phyloP scores from a whole-genome alignment of 495 filamentous ascomycete genomes.

The Neurospora intermedia region DNA sequence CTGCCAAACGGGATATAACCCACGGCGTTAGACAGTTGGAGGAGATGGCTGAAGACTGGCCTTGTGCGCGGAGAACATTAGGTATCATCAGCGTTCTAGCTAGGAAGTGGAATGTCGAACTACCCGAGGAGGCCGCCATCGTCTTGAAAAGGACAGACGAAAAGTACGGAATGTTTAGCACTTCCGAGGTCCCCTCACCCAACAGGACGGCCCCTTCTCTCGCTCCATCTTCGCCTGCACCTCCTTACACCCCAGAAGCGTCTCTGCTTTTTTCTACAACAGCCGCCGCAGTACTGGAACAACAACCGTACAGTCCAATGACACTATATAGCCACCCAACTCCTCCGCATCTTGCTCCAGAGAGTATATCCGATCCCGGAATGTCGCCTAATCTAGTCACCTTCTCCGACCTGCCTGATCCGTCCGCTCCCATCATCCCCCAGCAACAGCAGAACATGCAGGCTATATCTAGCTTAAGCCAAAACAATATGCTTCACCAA shows the following conservation, averaged over 20 bases:
- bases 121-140: conserved; percentile 70
- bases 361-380: conserved; percentile 3
- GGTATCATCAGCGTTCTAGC: conserved; percentile 78
- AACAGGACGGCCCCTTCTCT: conserved; percentile 14
- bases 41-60: conserved; percentile 93
- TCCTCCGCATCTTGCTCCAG: conserved; percentile 15
- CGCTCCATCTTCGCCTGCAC: conserved; percentile 19
- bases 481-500: not conserved
- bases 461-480: not conserved
- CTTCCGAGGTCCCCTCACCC: conserved; percentile 45
- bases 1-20: conserved; percentile 74
- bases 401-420: conserved; percentile 6
- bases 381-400: conserved; percentile 18
- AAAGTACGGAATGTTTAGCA: conserved; percentile 43
- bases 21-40: conserved; percentile 89
- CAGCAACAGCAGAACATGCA: not conserved
- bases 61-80: conserved; percentile 76
- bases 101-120: conserved; percentile 73
- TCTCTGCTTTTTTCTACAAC: not conserved
- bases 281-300: conserved; percentile 8
- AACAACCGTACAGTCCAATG: conserved; percentile 18
- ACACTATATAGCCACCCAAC: conserved; percentile 16
- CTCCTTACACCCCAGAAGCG: conserved; percentile 10
- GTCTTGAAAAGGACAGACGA: conserved; percentile 58
- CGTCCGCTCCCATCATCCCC: not conserved